A percentile compares a stretch with the other conserved stretches of the same genome.
Conservation (phyloP, 352 stramenopile species). For the Elongisporangium anandrum region DNA sequence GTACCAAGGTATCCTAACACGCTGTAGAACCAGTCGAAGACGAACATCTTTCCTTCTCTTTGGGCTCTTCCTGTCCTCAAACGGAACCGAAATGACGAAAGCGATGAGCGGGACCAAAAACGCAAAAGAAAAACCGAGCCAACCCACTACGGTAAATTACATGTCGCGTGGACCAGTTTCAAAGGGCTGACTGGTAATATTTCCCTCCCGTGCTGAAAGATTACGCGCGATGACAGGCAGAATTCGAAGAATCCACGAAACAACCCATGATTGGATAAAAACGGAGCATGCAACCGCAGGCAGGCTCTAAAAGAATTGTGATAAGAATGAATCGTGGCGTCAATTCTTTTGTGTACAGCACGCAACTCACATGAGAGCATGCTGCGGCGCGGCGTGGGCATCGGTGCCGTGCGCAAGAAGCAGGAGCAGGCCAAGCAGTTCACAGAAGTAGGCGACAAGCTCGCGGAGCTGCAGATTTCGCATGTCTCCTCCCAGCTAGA, state of each 20-base stretch:
- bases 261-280: constrained; percentile 50
- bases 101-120: not conserved
- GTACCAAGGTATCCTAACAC: constrained; percentile 91
- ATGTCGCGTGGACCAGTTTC: not conserved
- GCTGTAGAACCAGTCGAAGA: constrained; percentile 96
- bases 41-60: constrained; percentile 74
- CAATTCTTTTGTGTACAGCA: constrained; percentile 10
- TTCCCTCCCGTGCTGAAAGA: not conserved
- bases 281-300: not conserved
- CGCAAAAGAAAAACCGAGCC: constrained; percentile 8
- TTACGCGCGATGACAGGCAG: not conserved
- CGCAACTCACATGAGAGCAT: constrained; percentile 12
- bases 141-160: constrained; percentile 6
- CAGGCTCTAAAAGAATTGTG: not conserved
- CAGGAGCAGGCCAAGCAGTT: constrained; percentile 87
- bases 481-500: constrained; percentile 84
- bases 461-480: constrained; percentile 75
- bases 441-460: constrained; percentile 75
- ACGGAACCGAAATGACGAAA: constrained; percentile 11
- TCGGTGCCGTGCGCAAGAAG: constrained; percentile 84
- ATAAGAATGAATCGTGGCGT: constrained; percentile 7
- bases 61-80: constrained; percentile 22
- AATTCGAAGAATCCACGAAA: constrained; percentile 45
- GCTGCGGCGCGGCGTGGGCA: constrained; percentile 73
- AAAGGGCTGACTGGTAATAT: not conserved